Evolutionary conservation across 169 alveolate genomes (phyloP), one percentile per base, ranked within the genome.

Genomic region (Cyclospora cayetanensis): DNA sequence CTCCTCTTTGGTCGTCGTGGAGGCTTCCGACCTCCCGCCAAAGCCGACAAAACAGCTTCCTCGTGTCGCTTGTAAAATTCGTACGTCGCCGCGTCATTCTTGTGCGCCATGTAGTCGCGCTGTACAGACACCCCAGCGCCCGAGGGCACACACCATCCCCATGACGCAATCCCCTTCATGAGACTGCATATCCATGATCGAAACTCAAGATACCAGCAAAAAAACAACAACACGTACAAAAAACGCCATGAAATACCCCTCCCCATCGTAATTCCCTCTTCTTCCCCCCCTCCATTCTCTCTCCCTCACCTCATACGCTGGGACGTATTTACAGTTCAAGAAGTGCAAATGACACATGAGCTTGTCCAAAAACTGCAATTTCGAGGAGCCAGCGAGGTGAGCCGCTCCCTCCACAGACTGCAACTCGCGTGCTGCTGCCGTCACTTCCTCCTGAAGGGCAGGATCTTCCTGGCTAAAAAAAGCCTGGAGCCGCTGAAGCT

Each of bases 331-430:
- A 37, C 93, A 77, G 85, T 90, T 90, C 53, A 77, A 53, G 42
- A 93, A 94, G 91, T 97, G 97, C 79, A 96, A 94, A 66, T 96
- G 98, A 93, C 96, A 93, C 93, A 97, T 93, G 63, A 97, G 94
- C 94, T 96, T 96, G 88, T 97, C 99, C 88, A 97, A 92, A 91
- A 96, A 97, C 25, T 96, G 90, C 29, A 97, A 94, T 95, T 97
- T 97, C 1, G 98, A 95, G 1, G 97, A 93, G 11, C 98, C 96
- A 43, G 94, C 96, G 1, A 95, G 92, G 89, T 97, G 98, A 37
- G 93, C 97, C 89, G 95, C 93, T 7, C 98, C 98, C n/a, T 94
- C 94, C 31, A 77, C 63, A 20, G 46, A 41, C 65, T 94, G 93
- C 72, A 92, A 68, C 70, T 94, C 92, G 72, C 91, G 77, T 11